These are phyloP conservation scores for Adenanthera pavonina DNA, from an alignment of 306 rosid genomes.

Conservation along the genomic window DNA sequence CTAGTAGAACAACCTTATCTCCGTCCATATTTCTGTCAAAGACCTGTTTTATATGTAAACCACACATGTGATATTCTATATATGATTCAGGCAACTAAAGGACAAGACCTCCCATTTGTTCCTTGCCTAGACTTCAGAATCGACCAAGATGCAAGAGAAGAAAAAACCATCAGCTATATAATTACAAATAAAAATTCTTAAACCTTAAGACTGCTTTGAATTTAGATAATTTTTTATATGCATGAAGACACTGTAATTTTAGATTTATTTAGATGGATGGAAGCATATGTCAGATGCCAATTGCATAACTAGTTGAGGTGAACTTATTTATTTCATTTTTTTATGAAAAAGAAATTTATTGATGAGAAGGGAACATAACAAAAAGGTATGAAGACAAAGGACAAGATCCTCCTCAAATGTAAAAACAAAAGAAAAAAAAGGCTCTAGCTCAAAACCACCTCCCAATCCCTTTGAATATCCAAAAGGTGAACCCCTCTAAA, in stretches of 20 bases:
- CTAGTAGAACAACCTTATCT: constrained; percentile 68
- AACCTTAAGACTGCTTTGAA: constrained; percentile 9
- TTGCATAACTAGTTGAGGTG: neutral
- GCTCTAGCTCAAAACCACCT: no score
- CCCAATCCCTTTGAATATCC: no score
- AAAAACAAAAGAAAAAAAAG: no score
- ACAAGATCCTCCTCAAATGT: no score
- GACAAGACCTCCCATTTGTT: neutral
- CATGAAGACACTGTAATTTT: neutral
- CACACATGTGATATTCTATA: constrained; percentile 22
- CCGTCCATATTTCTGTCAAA: constrained; percentile 73
- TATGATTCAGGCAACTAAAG: neutral
- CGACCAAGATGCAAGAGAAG: neutral
- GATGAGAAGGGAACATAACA: neutral
- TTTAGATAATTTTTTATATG: neutral
- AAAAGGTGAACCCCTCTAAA: no score
- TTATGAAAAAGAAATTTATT: neutral
- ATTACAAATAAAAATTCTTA: neutral
- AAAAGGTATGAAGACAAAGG: no score
- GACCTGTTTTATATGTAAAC: constrained; percentile 53
- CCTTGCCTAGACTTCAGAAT: neutral
- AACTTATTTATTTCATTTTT: neutral
- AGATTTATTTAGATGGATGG: neutral
- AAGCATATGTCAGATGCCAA: neutral
- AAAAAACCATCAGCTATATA: neutral